These are phyloP conservation scores for Alternaria atra DNA, from an alignment of 2,329 filamentous ascomycete genomes.

Conservation along the genomic window DNA sequence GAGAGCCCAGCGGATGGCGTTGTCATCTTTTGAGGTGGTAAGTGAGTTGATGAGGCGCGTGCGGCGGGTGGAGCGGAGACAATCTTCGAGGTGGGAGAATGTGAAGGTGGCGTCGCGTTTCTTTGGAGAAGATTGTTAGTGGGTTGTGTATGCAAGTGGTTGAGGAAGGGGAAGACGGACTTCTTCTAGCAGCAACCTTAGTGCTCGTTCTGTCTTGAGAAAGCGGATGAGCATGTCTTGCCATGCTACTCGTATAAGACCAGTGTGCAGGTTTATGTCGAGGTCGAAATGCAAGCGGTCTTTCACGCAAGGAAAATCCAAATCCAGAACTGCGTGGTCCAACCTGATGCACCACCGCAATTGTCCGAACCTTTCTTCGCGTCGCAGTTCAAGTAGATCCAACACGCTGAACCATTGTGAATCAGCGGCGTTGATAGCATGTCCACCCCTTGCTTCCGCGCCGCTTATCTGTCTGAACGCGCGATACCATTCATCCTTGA, in stretches of 20 bases:
- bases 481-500: conserved; percentile 32
- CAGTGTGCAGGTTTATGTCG: conserved; percentile 11
- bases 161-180: conserved; percentile 2
- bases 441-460: neutral
- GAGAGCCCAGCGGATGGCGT: conserved; percentile 35
- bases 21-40: conserved; percentile 15
- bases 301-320: conserved; percentile 26
- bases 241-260: conserved; percentile 30
- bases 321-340: conserved; percentile 38
- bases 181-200: conserved; percentile 33
- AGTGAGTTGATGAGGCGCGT: conserved; percentile 28
- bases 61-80: conserved; percentile 40
- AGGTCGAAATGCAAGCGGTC: conserved; percentile 15
- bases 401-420: conserved; percentile 6
- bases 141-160: neutral
- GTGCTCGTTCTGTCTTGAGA: conserved; percentile 31
- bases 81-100: conserved; percentile 39
- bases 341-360: conserved; percentile 40
- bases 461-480: conserved; percentile 5
- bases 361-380: conserved; percentile 22
- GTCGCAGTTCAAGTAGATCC: conserved; percentile 15
- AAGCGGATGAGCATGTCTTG: conserved; percentile 34
- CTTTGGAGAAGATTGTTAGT: conserved; percentile 10
- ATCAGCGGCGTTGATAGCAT: conserved; percentile 6
- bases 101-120: conserved; percentile 27